Evolutionary conservation across 352 stramenopile species (phyloP).

Genomic region (Globisporangium carolinianum): DNA sequence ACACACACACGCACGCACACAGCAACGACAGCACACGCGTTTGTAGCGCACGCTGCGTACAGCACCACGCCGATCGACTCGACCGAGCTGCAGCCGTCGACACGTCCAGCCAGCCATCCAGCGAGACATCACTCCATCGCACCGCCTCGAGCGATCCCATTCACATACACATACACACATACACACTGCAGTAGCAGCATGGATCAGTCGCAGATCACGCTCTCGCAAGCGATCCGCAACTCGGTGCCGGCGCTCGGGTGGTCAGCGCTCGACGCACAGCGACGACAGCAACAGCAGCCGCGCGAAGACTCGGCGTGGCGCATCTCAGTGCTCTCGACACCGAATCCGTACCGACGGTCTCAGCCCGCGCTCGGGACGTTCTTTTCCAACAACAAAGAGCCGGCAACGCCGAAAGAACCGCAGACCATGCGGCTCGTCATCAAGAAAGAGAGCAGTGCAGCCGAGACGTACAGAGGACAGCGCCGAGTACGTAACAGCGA

Average conservation of each 20-base stretch:
- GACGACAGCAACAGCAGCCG: conserved; percentile 4
- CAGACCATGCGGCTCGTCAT: conserved; percentile 7
- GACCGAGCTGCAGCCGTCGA: no score
- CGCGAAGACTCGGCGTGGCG: conserved; percentile 11
- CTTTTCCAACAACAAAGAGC: conserved; percentile 9
- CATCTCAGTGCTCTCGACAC: conserved; percentile 13
- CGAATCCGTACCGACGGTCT: conserved; percentile 1
- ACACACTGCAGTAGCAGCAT: background rate
- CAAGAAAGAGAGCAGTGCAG: conserved; percentile 6
- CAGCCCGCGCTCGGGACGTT: conserved; percentile 9
- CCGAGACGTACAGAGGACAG: conserved; percentile 12
- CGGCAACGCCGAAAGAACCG: conserved; percentile 5
- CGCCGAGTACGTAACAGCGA: conserved; percentile 7
- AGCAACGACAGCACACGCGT: no score
- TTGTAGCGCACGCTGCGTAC: no score
- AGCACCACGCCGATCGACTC: no score
- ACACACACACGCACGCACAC: no score
- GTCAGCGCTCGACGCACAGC: background rate
- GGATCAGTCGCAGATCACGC: conserved; percentile 10
- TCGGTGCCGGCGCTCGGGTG: conserved; percentile 2
- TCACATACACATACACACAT: no score
- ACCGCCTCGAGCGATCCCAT: no score
- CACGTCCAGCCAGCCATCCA: no score
- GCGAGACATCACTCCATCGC: no score
- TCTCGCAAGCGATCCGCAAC: conserved; percentile 9